These are phyloP conservation scores for Aspergillus ustus DNA, from an alignment of 2,329 filamentous ascomycete genomes.

Conservation along the genomic window DNA sequence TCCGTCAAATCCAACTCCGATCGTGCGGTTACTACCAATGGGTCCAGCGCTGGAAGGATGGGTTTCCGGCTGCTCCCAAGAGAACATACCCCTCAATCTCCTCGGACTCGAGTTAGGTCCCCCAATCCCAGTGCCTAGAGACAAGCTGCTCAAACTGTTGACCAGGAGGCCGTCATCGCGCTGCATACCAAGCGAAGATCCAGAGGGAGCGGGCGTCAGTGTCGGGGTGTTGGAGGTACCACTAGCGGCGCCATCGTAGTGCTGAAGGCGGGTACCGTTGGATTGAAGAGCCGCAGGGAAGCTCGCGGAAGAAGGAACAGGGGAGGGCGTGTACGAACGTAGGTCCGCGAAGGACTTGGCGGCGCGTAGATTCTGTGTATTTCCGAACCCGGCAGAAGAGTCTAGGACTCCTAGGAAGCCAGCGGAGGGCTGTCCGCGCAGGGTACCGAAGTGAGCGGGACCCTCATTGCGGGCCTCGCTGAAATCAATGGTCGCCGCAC, in stretches of 20 bases:
- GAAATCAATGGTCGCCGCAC: conserved; percentile 97
- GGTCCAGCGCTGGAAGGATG: conserved; percentile 56
- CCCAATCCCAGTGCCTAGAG: conserved; percentile 55
- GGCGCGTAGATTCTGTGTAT: conserved; percentile 79
- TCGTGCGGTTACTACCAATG: conserved; percentile 67
- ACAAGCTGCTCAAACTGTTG: conserved; percentile 66
- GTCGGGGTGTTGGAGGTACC: conserved; percentile 68
- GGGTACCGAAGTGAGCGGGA: conserved; percentile 71
- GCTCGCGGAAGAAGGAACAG: conserved; percentile 85
- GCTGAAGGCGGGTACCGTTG: conserved; percentile 65
- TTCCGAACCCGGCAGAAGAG: conserved; percentile 69
- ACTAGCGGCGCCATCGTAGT: conserved; percentile 60
- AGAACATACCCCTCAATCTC: conserved; percentile 63
- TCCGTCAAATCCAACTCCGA: conserved; percentile 63
- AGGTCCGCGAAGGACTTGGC: conserved; percentile 97
- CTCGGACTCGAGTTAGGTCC: conserved; percentile 59
- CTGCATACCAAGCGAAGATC: conserved; percentile 51
- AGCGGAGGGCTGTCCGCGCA: conserved; percentile 75
- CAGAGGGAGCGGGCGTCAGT: conserved; percentile 64
- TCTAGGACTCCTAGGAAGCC: conserved; percentile 85
- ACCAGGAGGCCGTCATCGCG: conserved; percentile 65
- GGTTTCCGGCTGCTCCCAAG: conserved; percentile 61
- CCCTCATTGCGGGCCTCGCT: conserved; percentile 77
- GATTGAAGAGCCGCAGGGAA: conserved; percentile 72
- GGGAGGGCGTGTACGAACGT: conserved; percentile 92